Evolutionary conservation across 768 basidiomycete genomes (phyloP).

Genomic region (Boletus rex-veris): DNA sequence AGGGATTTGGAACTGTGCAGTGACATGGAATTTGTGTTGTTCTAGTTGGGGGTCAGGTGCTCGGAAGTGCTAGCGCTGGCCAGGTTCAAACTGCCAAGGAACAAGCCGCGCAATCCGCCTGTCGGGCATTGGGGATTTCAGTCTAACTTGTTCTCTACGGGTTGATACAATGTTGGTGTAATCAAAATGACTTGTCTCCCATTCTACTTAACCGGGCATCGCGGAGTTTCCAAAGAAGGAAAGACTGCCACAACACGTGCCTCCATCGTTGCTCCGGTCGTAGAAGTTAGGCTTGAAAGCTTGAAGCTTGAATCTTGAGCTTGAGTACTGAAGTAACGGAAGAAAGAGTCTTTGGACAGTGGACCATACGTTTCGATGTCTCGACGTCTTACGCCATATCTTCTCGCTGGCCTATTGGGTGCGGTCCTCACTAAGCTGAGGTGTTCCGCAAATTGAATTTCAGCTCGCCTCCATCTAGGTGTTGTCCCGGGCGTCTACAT

Average conservation of each 20-base stretch:
- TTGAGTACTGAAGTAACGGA: not conserved
- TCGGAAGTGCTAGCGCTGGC: constrained; percentile 44
- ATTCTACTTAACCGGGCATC: not conserved
- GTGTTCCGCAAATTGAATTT: not conserved
- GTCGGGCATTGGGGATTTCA: constrained; percentile 30
- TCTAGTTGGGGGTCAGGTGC: constrained; percentile 45
- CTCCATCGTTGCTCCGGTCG: not conserved
- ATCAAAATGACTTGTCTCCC: not conserved
- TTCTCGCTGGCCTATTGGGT: constrained; percentile 61
- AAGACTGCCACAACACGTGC: constrained; percentile 2
- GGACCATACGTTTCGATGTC: constrained; percentile 15
- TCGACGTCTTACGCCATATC: constrained; percentile 46
- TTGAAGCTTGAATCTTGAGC: not conserved
- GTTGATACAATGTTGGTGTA: not conserved
- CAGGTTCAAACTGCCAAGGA: constrained; percentile 48
- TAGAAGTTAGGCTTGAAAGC: no score
- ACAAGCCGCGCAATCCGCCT: constrained; percentile 43
- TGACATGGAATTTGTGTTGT: constrained; percentile 2
- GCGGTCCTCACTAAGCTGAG: constrained; percentile 1
- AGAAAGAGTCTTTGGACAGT: not conserved
- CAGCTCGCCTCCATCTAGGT: constrained; percentile 35
- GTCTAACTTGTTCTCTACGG: constrained; percentile 2
- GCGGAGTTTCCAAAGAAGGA: constrained; percentile 29
- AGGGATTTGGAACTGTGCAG: no score
- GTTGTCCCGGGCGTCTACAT: constrained; percentile 63